Base-by-base conservation (phyloP, 495 filamentous ascomycete genomes). In the Talaromyces thailandensis region DNA sequence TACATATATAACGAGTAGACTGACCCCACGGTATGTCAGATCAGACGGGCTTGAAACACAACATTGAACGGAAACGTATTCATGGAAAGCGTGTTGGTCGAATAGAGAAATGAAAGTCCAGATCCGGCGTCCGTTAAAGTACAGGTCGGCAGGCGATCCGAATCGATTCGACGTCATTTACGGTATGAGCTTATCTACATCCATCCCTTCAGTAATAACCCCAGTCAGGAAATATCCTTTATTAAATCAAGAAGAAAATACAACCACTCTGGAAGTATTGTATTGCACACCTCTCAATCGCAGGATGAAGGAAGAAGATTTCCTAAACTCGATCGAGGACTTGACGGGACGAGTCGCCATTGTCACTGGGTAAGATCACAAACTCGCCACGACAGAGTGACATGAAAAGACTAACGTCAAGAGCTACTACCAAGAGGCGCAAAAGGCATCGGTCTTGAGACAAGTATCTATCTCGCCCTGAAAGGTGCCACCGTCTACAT, bases 401-500 rank as follows among this genome's bases (percentile, higher is more conserved):
- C 9, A 14, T 2, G n/a, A 28, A 12, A 55, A 12, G 24, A 31
- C 56, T 64, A 62, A 40, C 56, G 21, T 37, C 18, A 2, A 16
- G 24, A 6, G 18, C 14, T 61, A 14, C 23, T 24, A 12, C 37
- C 2, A 26, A 67, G 66, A 26, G 68, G 64, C 11, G 64, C 65
- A 56, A 66, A 64, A 24, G 64, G 64, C 2, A 69, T 70, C 40
- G 68, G 68, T 26, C 60, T 70, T 6, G 51, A 69, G 24, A 67
- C 67, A 37, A 67, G 51, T 2, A 29, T 63, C 24, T 60, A 63
- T 16, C 45, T 70, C 4, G 64, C 66, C 9, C 50, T 29, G 8
- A 66, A 64, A 50, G 66, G 64, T 12, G 58, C 62, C 40, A 69
- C 62, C 4, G 64, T 70, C 58, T 70, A 66, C 28, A 53, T 70